Base-by-base conservation (phyloP, 2,329 filamentous ascomycete genomes). In the Alternaria sp. region DNA sequence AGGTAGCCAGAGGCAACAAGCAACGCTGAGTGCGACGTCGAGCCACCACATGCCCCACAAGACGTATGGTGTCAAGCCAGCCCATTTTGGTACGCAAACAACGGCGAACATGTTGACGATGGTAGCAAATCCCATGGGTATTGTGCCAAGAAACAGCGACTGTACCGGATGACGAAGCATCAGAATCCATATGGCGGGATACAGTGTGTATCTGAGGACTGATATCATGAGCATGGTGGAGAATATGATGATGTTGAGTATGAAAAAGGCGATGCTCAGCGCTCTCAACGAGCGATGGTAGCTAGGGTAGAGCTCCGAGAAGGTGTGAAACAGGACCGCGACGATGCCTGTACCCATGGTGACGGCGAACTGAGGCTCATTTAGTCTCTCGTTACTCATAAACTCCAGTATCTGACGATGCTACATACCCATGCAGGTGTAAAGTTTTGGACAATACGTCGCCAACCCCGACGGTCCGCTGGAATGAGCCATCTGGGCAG, bases 151-250 rank as follows among this genome's bases (percentile, higher is more conserved):
- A 66, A 92, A 92, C 54, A 92, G 81, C 2, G 85, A 88, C 71
- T 92, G 88, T 0, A 84, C 84, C 0, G 89, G 88, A 71, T 92
- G 87, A 4, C 80, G 79, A 22, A 92, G 82, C 89, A 92, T 90
- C n/a, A 84, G 84, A 0, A 58, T 71, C 85, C 89, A 92, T 11
- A 90, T 87, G 57, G 85, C 82, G 0, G 89, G 90, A 70, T 89
- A 92, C 1, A 92, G 67, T 0, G 80, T 80, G 69, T 92, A 92
- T 7, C 90, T 83, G 2, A 89, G 71, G 0, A 86, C 58, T 1
- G 85, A 87, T 48, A 89, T 83, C 10, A 79, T 54, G 22, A 83
- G 74, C 55, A 90, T 88, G 14, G 82, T 54, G 8, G 76, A 44
- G 67, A 91, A 91, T 11, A 91, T 53, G 8, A 65, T 3, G 16